These are phyloP conservation scores for Eucalyptus victrix DNA, from an alignment of 345 rosid species.

Conservation along the genomic window DNA sequence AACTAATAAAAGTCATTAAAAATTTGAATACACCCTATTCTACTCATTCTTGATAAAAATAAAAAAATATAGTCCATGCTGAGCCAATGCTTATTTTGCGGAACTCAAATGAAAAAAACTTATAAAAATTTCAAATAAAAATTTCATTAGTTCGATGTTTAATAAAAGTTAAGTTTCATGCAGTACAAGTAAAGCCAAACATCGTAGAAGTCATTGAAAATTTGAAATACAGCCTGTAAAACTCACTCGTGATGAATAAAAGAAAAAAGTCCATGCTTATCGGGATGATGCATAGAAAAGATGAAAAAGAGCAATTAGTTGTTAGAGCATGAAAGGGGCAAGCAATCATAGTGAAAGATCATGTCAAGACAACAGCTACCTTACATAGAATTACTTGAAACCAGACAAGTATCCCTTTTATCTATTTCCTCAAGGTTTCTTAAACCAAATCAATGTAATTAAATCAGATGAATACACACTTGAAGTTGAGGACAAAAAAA, in stretches of 20 bases:
- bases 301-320: neutral
- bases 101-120: too few relatives aligned
- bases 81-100: too few relatives aligned
- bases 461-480: neutral
- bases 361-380: neutral
- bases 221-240: neutral
- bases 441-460: neutral
- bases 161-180: too few relatives aligned
- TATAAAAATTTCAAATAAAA: too few relatives aligned
- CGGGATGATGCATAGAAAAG: neutral
- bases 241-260: neutral
- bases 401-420: neutral
- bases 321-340: neutral
- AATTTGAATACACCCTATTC: too few relatives aligned
- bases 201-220: too few relatives aligned
- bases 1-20: too few relatives aligned
- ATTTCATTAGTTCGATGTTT: too few relatives aligned
- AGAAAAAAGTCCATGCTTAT: neutral
- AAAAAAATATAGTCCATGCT: too few relatives aligned
- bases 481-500: neutral
- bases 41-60: too few relatives aligned
- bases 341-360: neutral
- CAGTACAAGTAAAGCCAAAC: too few relatives aligned
- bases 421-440: too few relatives aligned
- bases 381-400: neutral